Percentiles rank a stretch among this genome's conserved stretches.
Evolutionary conservation across 2,329 filamentous ascomycete genomes (phyloP).

Genomic region (Calonectria crousiana): DNA sequence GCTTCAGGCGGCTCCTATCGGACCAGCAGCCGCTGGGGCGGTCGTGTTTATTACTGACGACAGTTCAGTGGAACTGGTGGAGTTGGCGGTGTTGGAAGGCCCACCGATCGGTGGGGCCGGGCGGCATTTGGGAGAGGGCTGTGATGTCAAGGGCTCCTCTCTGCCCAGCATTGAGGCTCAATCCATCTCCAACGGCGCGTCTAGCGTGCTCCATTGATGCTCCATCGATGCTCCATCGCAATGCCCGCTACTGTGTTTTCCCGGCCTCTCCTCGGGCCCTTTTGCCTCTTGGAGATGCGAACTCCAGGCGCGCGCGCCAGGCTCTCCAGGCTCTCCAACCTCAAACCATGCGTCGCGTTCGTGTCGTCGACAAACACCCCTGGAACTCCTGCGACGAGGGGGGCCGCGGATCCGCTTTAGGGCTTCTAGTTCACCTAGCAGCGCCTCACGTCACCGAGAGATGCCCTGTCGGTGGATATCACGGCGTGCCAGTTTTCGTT

Average conservation of each 20-base stretch:
- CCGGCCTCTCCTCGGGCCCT: not conserved
- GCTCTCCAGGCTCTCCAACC: not conserved
- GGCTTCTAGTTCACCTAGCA: not conserved
- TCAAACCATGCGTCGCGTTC: slow-evolving; percentile 1
- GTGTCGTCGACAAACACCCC: not conserved
- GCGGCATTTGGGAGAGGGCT: not conserved
- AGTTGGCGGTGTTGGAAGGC: not conserved
- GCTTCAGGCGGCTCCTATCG: slow-evolving; percentile 2
- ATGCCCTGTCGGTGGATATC: not conserved
- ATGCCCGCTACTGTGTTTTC: slow-evolving; percentile 3
- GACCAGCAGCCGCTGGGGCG: not conserved
- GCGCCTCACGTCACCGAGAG: slow-evolving; percentile 3
- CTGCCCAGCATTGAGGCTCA: not conserved
- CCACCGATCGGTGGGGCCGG: not conserved
- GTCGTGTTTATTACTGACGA: slow-evolving; percentile 6
- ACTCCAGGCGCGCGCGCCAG: not conserved
- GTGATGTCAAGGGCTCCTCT: slow-evolving; percentile 1
- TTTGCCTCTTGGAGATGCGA: not conserved
- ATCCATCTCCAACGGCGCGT: slow-evolving; percentile 9
- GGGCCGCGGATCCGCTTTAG: slow-evolving; percentile 4
- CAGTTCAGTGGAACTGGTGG: slow-evolving; percentile 6
- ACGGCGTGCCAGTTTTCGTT: not conserved
- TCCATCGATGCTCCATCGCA: not conserved
- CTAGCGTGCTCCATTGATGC: not conserved
- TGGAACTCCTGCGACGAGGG: not conserved